Evolutionary conservation across 176 grass and related monocot genomes (phyloP).

Genomic region (Alloteropsis semialata): DNA sequence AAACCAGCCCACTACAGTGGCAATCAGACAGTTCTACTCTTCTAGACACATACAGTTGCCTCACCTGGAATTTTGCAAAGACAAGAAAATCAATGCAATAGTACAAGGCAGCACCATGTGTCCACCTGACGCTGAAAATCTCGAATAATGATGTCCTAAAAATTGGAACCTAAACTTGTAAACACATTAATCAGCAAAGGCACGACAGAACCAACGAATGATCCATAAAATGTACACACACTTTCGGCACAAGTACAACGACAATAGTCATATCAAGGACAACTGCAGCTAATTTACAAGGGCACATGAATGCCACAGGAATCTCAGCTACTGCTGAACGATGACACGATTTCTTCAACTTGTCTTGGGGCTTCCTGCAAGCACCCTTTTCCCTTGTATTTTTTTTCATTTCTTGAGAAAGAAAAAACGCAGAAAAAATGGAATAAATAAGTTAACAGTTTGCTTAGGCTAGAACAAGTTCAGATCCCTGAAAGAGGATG

Average conservation of each 20-base stretch:
- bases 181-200: not conserved
- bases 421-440: not conserved
- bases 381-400: slow-evolving; percentile 1
- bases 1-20: not conserved
- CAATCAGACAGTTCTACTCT: not conserved
- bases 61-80: not conserved
- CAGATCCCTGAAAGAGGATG: slow-evolving; percentile 55
- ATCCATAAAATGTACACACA: slow-evolving; percentile 36
- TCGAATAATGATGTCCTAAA: not conserved
- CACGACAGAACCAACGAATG: slow-evolving; percentile 33
- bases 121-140: not conserved
- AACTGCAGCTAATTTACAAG: slow-evolving; percentile 32
- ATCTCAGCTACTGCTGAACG: not conserved
- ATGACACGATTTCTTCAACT: slow-evolving; percentile 1
- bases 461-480: slow-evolving; percentile 39
- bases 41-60: not conserved
- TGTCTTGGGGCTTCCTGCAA: slow-evolving; percentile 17
- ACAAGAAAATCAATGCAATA: not conserved
- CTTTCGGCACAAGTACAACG: slow-evolving; percentile 25
- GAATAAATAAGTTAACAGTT: slow-evolving; percentile 39
- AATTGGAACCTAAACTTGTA: not conserved
- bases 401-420: slow-evolving; percentile 16
- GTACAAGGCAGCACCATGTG: not conserved
- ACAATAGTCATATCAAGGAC: slow-evolving; percentile 43
- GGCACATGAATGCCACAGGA: slow-evolving; percentile 31